These are phyloP conservation scores for Aspergillus spinulosporus DNA, from an alignment of 2,329 filamentous ascomycete genomes.

Conservation along the genomic window DNA sequence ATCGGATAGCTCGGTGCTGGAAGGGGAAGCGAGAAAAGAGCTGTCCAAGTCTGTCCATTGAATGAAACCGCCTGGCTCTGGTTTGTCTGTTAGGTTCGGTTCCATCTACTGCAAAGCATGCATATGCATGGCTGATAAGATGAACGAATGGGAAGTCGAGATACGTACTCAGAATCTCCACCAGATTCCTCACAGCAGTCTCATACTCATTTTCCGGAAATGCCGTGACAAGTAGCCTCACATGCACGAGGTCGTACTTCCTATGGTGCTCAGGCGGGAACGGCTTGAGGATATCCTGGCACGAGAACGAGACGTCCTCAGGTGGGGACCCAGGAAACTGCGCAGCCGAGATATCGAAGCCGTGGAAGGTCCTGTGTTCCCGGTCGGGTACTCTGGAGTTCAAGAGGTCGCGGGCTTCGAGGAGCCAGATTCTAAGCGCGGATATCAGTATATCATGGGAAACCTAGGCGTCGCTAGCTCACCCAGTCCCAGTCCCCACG, in stretches of 20 bases:
- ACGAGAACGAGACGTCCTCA: not conserved
- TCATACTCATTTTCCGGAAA: not conserved
- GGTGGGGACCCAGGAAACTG: not conserved
- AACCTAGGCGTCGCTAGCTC: not conserved
- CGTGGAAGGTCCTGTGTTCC: not conserved
- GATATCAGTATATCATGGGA: not conserved
- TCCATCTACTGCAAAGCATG: not conserved
- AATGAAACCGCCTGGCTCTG: slow-evolving; percentile 9
- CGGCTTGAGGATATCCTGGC: slow-evolving; percentile 1
- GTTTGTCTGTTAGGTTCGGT: not conserved
- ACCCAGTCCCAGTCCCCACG: slow-evolving; percentile 6
- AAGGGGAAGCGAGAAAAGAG: not conserved
- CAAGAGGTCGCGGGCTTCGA: not conserved
- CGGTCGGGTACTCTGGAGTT: not conserved
- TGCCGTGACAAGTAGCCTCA: not conserved
- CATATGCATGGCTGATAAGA: too few relatives aligned
- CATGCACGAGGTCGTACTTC: slow-evolving; percentile 9
- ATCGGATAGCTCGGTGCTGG: not conserved
- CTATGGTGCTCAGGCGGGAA: slow-evolving; percentile 1
- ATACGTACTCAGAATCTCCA: not conserved
- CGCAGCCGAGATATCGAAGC: slow-evolving; percentile 5
- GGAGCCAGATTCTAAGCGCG: slow-evolving; percentile 3
- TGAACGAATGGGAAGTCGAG: not conserved
- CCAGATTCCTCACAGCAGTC: not conserved
- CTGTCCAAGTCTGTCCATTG: slow-evolving; percentile 6